A percentile compares a stretch with the other conserved stretches of the same genome.
Conservation (phyloP, 1,284 basidiomycete species). For the Apiotrichum porosum region DNA sequence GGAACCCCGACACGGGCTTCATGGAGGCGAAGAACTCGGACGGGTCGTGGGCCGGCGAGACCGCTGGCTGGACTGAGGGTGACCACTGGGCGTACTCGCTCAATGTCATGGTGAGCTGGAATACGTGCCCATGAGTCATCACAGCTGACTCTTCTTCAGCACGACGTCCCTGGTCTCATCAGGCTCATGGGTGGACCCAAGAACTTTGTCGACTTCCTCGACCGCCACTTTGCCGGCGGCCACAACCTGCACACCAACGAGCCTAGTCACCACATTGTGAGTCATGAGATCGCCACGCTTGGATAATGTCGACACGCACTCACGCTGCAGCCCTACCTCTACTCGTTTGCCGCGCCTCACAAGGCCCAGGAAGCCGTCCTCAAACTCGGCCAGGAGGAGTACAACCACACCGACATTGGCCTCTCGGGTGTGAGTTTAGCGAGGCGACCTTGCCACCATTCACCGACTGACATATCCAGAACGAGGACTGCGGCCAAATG, state of each 20-base stretch:
- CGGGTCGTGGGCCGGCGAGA: constrained; percentile 66
- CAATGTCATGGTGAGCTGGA: constrained; percentile 61
- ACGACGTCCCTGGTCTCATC: constrained; percentile 62
- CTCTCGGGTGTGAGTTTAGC: constrained; percentile 47
- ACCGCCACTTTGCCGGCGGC: constrained; percentile 71
- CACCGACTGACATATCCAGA: constrained; percentile 53
- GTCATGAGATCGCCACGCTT: too few species aligned
- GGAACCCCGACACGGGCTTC: constrained; percentile 66
- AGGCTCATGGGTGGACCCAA: constrained; percentile 61
- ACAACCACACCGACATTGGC: constrained; percentile 58
- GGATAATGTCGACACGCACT: too few species aligned
- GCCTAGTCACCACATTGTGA: constrained; percentile 51
- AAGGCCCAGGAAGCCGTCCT: constrained; percentile 67
- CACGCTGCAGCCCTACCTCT: constrained; percentile 64
- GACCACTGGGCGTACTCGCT: constrained; percentile 80
- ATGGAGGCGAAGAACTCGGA: constrained; percentile 70
- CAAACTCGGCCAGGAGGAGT: constrained; percentile 60
- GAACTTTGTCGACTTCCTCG: constrained; percentile 63
- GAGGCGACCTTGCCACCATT: too few species aligned
- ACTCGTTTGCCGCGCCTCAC: constrained; percentile 63
- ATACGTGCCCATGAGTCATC: too few species aligned
- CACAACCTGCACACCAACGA: constrained; percentile 82
- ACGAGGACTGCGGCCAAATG: constrained; percentile 87
- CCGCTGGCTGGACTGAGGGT: constrained; percentile 72
- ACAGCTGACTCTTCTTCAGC: too few species aligned